phyloP scores from a whole-genome alignment of 2,329 filamentous ascomycete species.

The Hymenoscyphus repandus region DNA sequence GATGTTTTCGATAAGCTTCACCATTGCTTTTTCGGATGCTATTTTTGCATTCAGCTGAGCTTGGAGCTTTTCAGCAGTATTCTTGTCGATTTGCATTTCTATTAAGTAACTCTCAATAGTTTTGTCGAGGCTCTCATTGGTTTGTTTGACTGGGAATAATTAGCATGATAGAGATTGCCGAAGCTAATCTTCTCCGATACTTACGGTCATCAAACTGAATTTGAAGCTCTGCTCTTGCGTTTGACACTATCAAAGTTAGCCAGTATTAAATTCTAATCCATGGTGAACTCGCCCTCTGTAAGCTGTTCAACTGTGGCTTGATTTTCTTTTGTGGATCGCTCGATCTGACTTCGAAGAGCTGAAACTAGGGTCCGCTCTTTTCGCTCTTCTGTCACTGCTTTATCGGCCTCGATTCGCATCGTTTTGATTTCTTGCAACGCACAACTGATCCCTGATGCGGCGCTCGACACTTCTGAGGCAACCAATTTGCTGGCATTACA shows the following conservation, averaged over 20 bases:
- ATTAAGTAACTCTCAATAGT: conserved; percentile 11
- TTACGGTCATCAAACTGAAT: background rate
- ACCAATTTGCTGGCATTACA: background rate
- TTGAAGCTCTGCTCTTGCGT: background rate
- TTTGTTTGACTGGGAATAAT: background rate
- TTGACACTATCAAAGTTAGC: background rate
- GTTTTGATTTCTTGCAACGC: conserved; percentile 3
- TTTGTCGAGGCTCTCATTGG: conserved; percentile 12
- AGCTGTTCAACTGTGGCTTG: background rate
- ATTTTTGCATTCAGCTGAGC: conserved; percentile 12
- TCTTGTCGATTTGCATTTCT: conserved; percentile 13
- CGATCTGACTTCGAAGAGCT: background rate
- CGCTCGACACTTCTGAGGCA: background rate
- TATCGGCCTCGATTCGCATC: background rate
- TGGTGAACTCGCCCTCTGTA: background rate
- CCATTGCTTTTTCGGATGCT: conserved; percentile 20
- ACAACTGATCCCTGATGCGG: background rate
- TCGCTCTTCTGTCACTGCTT: background rate
- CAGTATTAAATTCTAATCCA: background rate
- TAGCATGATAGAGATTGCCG: too few relatives aligned
- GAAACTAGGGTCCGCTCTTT: background rate
- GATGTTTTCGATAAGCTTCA: conserved; percentile 14
- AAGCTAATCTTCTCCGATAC: too few relatives aligned
- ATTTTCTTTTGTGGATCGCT: background rate
- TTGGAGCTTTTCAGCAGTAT: conserved; percentile 17